Evolutionary conservation across 805 yeast species (phyloP), one percentile per base, ranked within the genome.

Genomic region (Ogataea allantospora): DNA sequence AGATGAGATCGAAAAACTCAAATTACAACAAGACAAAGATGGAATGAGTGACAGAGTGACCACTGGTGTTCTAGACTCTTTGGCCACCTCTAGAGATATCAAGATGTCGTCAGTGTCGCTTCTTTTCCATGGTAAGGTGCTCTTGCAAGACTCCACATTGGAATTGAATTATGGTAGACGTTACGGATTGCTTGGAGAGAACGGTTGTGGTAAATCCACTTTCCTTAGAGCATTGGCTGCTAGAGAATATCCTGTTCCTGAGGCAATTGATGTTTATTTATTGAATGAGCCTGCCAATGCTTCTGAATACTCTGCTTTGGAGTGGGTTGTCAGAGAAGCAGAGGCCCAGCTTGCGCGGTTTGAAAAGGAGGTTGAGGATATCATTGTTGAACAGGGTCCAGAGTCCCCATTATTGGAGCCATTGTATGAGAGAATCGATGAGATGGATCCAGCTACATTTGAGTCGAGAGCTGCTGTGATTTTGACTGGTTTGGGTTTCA

Each of bases 171-270:
- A 81, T 66, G 99, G 98, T 63, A 84, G 97, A 71, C 83, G 96
- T 68, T 93, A 93, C 64, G 99, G 99, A 70, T 75, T 93, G 46
- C 75, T 93, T 60, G 99, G 99, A 59, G 98, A 89, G 68, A 93
- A 93, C 66, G 99, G 99, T 51, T 93, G 98, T 72, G 99, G 99
- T 71, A 93, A 93, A 69, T 88, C 97, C 32, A 93, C 99, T 16
- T 81, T 93, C 57, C 71, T 93, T 63, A 87, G 87, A 66, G 84
- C 98, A 27, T 66, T 93, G 55, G 97, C 98, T 42, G 95, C 95
- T 35, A 80, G 96, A 65, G 99, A 93, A 68, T 93, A 75, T 68
- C 99, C 99, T 42, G 75, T 91, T 53, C 98, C 99, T 29, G 93
- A 83, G 50, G 77, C 73, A 50, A 87, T 93, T 53, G 99, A 93